A percentile compares a stretch with the other conserved stretches of the same genome.
These are phyloP conservation scores for Ogataea minuta DNA, from an alignment of 805 yeast species.

Conservation along the genomic window DNA sequence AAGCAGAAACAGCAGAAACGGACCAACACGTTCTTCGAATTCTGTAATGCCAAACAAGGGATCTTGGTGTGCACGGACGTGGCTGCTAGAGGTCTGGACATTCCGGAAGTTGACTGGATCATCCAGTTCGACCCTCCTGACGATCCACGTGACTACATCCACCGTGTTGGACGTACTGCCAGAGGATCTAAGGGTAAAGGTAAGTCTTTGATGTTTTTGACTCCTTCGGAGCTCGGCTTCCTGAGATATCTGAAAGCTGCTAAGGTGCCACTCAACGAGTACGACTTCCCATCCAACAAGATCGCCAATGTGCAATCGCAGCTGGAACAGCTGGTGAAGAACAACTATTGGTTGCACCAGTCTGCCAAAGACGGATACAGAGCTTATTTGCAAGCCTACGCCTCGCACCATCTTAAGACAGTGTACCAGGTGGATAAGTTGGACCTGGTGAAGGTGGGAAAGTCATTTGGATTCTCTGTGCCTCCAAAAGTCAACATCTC, in stretches of 20 bases:
- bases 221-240: constrained; percentile 93
- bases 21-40: constrained; percentile 96
- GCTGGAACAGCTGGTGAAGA: constrained; percentile 82
- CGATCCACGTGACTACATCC: constrained; percentile 99
- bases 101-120: constrained; percentile 99
- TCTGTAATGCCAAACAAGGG: constrained; percentile 95
- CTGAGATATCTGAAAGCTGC: constrained; percentile 93
- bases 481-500: constrained; percentile 98
- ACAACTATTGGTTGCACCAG: constrained; percentile 92
- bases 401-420: constrained; percentile 93
- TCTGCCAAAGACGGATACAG: constrained; percentile 97
- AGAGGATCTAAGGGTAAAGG: constrained; percentile 90
- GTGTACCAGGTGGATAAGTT: constrained; percentile 95
- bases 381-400: constrained; percentile 94
- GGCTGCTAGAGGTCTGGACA: constrained; percentile 98
- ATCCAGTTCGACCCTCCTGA: constrained; percentile 99
- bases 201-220: constrained; percentile 89
- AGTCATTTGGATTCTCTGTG: constrained; percentile 88
- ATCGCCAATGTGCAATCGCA: constrained; percentile 96
- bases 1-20: constrained; percentile 98
- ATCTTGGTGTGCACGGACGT: constrained; percentile 95
- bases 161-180: constrained; percentile 98
- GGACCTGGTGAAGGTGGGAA: constrained; percentile 92
- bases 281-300: constrained; percentile 90
- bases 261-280: constrained; percentile 95